These are phyloP conservation scores for Solanum hybrid DNA, from an alignment of 305 asterid species.

Conservation along the genomic window DNA sequence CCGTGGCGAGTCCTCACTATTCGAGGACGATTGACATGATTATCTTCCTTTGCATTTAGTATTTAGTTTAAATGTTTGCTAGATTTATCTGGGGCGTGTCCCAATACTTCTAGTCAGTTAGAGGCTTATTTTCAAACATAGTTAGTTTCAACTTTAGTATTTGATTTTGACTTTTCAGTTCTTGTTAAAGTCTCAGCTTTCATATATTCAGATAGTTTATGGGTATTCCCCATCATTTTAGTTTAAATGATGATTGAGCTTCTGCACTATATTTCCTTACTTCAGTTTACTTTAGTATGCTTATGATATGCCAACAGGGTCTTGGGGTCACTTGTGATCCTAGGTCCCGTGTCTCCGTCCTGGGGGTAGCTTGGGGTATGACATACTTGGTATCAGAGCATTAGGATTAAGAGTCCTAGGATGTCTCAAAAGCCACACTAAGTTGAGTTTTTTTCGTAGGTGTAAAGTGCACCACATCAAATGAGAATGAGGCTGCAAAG, in stretches of 20 bases:
- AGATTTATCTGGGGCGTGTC: not conserved
- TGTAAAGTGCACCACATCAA: not conserved
- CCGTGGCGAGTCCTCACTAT: not conserved
- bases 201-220: no score
- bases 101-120: not conserved
- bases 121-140: not conserved
- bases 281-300: not conserved
- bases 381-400: no score
- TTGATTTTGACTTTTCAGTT: not conserved
- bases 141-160: not conserved
- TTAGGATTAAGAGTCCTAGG: not conserved
- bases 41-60: not conserved
- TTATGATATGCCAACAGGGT: not conserved
- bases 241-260: not conserved
- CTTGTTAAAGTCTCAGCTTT: no score
- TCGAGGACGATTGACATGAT: not conserved
- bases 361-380: not conserved
- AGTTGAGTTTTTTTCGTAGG: not conserved
- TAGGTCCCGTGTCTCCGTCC: not conserved
- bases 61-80: not conserved
- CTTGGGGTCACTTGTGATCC: not conserved
- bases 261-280: not conserved
- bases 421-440: not conserved
- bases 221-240: not conserved
- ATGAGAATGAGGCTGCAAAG: not conserved